Base-by-base conservation (phyloP, 257 asterid genomes). In the Solanum infundibuliforme region DNA sequence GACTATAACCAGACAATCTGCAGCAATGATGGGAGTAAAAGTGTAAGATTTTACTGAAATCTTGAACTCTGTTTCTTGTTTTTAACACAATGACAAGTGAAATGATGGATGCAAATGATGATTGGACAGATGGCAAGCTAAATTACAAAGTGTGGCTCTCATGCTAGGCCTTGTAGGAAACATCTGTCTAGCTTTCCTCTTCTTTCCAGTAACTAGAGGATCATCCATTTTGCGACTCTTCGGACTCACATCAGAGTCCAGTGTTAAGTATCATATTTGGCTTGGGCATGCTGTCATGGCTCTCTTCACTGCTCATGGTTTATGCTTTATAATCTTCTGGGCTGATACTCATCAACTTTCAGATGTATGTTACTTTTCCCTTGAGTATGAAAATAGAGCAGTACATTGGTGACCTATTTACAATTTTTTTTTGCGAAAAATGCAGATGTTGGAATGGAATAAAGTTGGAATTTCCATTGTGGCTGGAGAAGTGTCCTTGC, bases 261-360 rank as follows among this genome's bases (percentile, higher is more conserved):
- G 95, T 91, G 94, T 94, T 86, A 95, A 94, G 87, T 95, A 95
- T 82, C 98, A 95, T 87, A 94, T 93, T 68, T 94, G 98, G 96
- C 93, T 94, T 8, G 95, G 98, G 5, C 96, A 94, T 71, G 36
- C 90, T 74, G 92, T 92, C 1, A 88, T 41, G 52, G 12, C 89
- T 31, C 94, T 94, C 23, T 94, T 94, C 74, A 89, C 95, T n/a
- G 89, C 88, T 35, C 96, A 93, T 83, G 91, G 91, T 85, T 25
- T 94, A 8, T 94, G 96, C 32, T 94, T 91, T 41, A 23, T 91
- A 18, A 89, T 94, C 93, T 91, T 89, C 86, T 93, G 95, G 93
- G 89, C 92, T 2, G 83, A 86, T 89, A 87, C 95, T 23, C 39
- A 91, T 87, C 94, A 93, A 27, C 90, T 92, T 93, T 52, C 74